Conservation (phyloP, 2,329 filamentous ascomycete genomes). For the Harringtonia lauricola region DNA sequence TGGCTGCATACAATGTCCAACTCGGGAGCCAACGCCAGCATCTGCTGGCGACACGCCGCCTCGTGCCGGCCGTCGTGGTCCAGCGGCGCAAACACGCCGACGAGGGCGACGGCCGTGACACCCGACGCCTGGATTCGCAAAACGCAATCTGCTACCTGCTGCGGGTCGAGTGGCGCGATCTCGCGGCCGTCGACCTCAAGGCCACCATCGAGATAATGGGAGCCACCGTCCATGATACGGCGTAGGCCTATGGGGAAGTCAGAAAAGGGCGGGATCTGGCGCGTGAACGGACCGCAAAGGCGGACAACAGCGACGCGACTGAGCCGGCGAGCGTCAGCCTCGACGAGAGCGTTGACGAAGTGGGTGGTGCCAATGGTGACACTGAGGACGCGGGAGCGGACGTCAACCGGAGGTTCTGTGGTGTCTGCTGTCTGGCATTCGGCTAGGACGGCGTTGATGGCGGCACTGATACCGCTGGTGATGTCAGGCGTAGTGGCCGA, state of each 20-base stretch:
- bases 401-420: no score
- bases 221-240: slow-evolving; percentile 32
- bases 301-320: slow-evolving; percentile 21
- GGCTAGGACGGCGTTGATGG: slow-evolving; percentile 8
- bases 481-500: slow-evolving; percentile 23
- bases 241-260: slow-evolving; percentile 28
- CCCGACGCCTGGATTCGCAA: slow-evolving; percentile 15
- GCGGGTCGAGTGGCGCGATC: slow-evolving; percentile 32
- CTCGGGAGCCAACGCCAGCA: slow-evolving; percentile 31
- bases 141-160: slow-evolving; percentile 16
- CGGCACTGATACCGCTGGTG: slow-evolving; percentile 10
- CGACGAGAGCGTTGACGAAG: slow-evolving; percentile 14
- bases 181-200: slow-evolving; percentile 39
- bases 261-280: slow-evolving; percentile 32
- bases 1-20: slow-evolving; percentile 18
- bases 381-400: slow-evolving; percentile 9
- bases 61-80: slow-evolving; percentile 40
- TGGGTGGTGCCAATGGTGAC: slow-evolving; percentile 14
- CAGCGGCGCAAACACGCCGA: slow-evolving; percentile 47
- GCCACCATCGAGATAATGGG: slow-evolving; percentile 37
- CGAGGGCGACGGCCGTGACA: slow-evolving; percentile 36
- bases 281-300: slow-evolving; percentile 16
- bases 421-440: slow-evolving; percentile 1
- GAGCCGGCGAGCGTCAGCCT: slow-evolving; percentile 14
- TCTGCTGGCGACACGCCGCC: slow-evolving; percentile 35